Evolutionary conservation across 306 rosid genomes (phyloP).

Genomic region (Myrica gale): DNA sequence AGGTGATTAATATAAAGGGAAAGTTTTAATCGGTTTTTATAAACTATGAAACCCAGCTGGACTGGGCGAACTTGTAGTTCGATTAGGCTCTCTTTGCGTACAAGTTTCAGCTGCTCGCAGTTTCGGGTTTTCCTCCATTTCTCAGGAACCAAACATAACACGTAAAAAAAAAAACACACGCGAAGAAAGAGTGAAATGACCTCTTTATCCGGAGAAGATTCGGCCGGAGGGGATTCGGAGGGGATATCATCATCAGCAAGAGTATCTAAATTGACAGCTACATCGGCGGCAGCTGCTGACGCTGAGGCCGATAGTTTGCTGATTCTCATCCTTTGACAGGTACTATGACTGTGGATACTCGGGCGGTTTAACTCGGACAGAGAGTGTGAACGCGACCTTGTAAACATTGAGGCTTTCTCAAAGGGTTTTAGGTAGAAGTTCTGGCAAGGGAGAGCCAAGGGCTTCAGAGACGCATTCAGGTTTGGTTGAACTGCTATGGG

Average conservation of each 20-base stretch:
- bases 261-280: conserved; percentile 33
- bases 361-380: neutral
- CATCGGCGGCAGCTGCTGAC: conserved; percentile 36
- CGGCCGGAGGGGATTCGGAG: conserved; percentile 21
- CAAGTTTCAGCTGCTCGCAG: neutral
- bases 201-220: conserved; percentile 34
- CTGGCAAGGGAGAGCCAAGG: conserved; percentile 32
- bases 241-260: conserved; percentile 16
- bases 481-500: conserved; percentile 48
- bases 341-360: neutral
- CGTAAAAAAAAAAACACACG: neutral
- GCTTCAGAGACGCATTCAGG: conserved; percentile 33
- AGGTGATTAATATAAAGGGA: neutral
- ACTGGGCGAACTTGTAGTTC: neutral
- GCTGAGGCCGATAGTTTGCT: conserved; percentile 30
- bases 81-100: neutral
- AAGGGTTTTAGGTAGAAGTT: conserved; percentile 18
- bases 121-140: neutral
- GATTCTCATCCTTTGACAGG: neutral
- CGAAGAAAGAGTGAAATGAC: conserved; percentile 16
- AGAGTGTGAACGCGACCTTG: conserved; percentile 23
- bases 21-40: neutral
- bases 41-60: neutral
- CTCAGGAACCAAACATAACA: conserved; percentile 9
- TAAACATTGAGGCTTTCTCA: conserved; percentile 26